Evolutionary conservation across 2,329 filamentous ascomycete species (phyloP).

Genomic region (Pestalotiopsis sp.): DNA sequence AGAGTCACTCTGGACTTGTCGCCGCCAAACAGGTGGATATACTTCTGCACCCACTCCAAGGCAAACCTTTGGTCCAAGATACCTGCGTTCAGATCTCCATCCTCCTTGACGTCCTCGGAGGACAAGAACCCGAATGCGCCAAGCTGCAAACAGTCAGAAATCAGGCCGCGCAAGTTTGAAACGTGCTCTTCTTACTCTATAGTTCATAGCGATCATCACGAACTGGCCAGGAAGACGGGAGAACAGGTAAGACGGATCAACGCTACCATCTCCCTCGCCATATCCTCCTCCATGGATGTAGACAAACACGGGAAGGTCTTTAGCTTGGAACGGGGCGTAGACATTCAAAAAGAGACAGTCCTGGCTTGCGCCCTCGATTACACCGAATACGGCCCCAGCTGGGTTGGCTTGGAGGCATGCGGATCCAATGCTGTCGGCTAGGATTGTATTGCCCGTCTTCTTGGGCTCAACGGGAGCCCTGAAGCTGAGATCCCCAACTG

Average conservation of each 20-base stretch:
- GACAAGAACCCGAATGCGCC: constrained; percentile 8
- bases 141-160: background rate
- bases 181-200: background rate
- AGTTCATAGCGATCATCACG: background rate
- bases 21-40: constrained; percentile 56
- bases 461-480: background rate
- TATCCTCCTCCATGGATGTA: constrained; percentile 41
- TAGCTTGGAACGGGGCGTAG: constrained; percentile 37
- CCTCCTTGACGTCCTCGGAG: background rate
- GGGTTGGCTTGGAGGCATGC: background rate
- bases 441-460: constrained; percentile 36
- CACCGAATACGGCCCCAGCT: too few species aligned
- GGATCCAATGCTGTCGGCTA: constrained; percentile 30
- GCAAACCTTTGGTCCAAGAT: constrained; percentile 38
- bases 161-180: too few species aligned
- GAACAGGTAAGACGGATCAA: background rate
- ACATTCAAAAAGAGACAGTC: constrained; percentile 53
- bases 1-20: constrained; percentile 55
- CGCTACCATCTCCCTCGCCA: background rate
- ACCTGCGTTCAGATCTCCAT: background rate
- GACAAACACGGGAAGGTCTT: constrained; percentile 44
- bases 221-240: background rate
- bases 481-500: constrained; percentile 44
- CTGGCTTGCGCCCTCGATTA: constrained; percentile 35
- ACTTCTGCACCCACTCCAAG: constrained; percentile 53